phyloP scores from a whole-genome alignment of 2,329 filamentous ascomycete genomes.

The Phialemoniopsis sp. region DNA sequence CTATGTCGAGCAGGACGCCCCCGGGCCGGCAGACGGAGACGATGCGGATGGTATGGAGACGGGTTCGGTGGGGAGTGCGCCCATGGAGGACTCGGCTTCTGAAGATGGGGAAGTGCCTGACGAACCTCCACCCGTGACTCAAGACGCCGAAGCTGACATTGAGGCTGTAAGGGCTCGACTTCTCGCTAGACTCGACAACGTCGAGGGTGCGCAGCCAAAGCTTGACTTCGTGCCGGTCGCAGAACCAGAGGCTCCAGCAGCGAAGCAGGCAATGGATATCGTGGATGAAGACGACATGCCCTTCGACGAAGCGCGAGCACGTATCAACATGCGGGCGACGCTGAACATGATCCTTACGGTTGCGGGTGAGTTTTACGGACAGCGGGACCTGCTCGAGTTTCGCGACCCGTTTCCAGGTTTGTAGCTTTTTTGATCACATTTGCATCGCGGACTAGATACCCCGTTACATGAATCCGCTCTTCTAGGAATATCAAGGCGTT shows the following conservation, averaged over 20 bases:
- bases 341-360: conserved; percentile 90
- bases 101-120: conserved; percentile 33
- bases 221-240: conserved; percentile 2
- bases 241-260: conserved; percentile 8
- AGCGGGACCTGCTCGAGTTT: conserved; percentile 77
- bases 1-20: conserved; percentile 25
- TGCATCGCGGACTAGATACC: background rate
- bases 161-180: conserved; percentile 44
- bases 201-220: conserved; percentile 2
- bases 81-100: conserved; percentile 16
- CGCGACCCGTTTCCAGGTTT: conserved; percentile 56
- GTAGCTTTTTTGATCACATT: conserved; percentile 13
- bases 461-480: background rate
- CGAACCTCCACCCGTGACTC: conserved; percentile 14
- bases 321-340: conserved; percentile 60
- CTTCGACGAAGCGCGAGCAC: conserved; percentile 24
- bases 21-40: conserved; percentile 13
- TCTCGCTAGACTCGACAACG: conserved; percentile 35
- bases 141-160: conserved; percentile 30
- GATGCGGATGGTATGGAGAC: conserved; percentile 11
- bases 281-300: conserved; percentile 17
- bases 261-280: conserved; percentile 19
- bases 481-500: too few species aligned
- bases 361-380: conserved; percentile 84
- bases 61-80: conserved; percentile 15